phyloP scores from a whole-genome alignment of 2,329 filamentous ascomycete species.

The Epichloe festucae region DNA sequence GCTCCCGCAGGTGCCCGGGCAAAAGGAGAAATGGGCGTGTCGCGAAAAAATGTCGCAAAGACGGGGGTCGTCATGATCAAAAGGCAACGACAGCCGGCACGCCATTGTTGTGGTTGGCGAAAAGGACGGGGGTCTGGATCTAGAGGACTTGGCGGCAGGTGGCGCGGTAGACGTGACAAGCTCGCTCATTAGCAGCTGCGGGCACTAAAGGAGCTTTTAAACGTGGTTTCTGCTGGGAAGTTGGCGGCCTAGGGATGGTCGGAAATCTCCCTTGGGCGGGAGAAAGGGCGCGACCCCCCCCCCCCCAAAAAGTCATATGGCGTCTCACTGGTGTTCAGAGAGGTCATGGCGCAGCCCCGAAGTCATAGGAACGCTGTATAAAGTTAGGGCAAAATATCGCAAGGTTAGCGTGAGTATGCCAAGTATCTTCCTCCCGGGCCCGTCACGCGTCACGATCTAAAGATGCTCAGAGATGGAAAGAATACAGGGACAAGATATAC shows the following conservation, averaged over 20 bases:
- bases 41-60: slow-evolving; percentile 15
- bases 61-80: slow-evolving; percentile 20
- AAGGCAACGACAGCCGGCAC: slow-evolving; percentile 27
- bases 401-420: neutral
- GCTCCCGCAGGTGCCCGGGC: slow-evolving; percentile 25
- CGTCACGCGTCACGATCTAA: neutral
- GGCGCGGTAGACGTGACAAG: neutral
- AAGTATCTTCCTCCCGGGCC: neutral
- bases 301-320: too few species aligned
- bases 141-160: slow-evolving; percentile 28
- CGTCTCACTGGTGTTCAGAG: too few species aligned
- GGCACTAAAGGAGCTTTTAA: too few species aligned
- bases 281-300: too few species aligned
- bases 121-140: slow-evolving; percentile 19
- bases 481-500: neutral
- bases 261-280: too few species aligned
- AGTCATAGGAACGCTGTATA: neutral
- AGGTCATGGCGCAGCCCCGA: neutral
- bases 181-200: too few species aligned
- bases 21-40: slow-evolving; percentile 29
- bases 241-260: too few species aligned
- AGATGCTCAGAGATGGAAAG: neutral
- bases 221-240: too few species aligned
- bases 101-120: slow-evolving; percentile 24
- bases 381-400: neutral